These are phyloP conservation scores for Tulasnella sp. DNA, from an alignment of 768 basidiomycete genomes.

Conservation along the genomic window DNA sequence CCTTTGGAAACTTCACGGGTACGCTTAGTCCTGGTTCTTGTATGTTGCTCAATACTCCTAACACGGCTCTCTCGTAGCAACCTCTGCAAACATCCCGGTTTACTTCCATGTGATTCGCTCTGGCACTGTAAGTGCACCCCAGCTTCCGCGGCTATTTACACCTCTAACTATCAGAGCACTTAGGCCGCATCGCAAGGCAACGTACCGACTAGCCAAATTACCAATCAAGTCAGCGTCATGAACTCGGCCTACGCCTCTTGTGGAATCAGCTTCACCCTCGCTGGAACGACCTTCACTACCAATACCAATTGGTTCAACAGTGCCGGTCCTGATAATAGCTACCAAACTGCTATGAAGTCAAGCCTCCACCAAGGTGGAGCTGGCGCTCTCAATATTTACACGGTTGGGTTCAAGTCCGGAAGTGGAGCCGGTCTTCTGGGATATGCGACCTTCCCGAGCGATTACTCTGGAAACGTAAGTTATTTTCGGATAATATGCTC, in stretches of 20 bases:
- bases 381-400: slow-evolving; percentile 42
- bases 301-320: slow-evolving; percentile 36
- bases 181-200: neutral
- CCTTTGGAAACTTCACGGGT: neutral
- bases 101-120: slow-evolving; percentile 22
- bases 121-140: neutral
- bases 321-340: slow-evolving; percentile 36
- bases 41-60: too few relatives aligned
- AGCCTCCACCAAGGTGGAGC: slow-evolving; percentile 39
- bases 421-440: slow-evolving; percentile 39
- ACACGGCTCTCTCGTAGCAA: neutral
- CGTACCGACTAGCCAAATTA: slow-evolving; percentile 32
- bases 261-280: slow-evolving; percentile 33
- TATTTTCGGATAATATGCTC: neutral
- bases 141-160: neutral
- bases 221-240: slow-evolving; percentile 31
- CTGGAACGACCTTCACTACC: slow-evolving; percentile 30
- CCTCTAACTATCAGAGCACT: neutral
- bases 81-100: neutral
- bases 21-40: neutral
- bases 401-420: slow-evolving; percentile 32
- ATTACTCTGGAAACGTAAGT: slow-evolving; percentile 20
- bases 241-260: slow-evolving; percentile 32
- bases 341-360: slow-evolving; percentile 41
- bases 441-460: slow-evolving; percentile 42